Percentiles rank a stretch among this genome's conserved stretches.
Evolutionary conservation across 805 yeast species (phyloP).

Genomic region (Wickerhamiella musiphila): DNA sequence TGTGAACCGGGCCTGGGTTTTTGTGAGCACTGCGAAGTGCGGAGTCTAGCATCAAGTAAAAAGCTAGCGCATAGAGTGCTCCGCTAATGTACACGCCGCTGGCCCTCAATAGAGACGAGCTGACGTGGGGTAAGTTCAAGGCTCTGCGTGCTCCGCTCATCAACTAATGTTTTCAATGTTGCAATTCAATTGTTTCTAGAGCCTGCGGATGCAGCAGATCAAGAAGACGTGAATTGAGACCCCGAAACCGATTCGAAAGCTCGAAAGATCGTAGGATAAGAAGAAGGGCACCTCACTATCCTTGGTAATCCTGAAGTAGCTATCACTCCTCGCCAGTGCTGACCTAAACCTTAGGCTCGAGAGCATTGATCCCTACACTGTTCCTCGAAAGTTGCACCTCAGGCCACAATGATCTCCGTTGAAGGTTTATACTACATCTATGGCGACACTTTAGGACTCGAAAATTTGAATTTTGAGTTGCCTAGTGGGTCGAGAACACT

Average conservation of each 20-base stretch:
- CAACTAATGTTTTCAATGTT: too few relatives aligned
- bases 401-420: too few relatives aligned
- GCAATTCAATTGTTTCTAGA: too few relatives aligned
- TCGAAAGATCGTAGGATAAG: too few relatives aligned
- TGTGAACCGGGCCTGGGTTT: conserved; percentile 75
- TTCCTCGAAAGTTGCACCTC: background rate
- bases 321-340: too few relatives aligned
- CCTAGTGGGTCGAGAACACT: conserved; percentile 61
- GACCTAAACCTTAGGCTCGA: too few relatives aligned
- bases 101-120: conserved; percentile 51
- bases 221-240: too few relatives aligned
- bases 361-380: too few relatives aligned
- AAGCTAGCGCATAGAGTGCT: conserved; percentile 55
- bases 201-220: background rate
- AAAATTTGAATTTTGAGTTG: conserved; percentile 41
- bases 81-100: conserved; percentile 49
- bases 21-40: conserved; percentile 70
- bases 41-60: conserved; percentile 81
- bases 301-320: too few relatives aligned
- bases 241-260: conserved; percentile 9
- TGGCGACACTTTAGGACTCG: conserved; percentile 48
- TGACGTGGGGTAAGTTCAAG: conserved; percentile 37
- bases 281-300: too few relatives aligned
- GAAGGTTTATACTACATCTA: conserved; percentile 57
- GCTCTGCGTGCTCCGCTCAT: conserved; percentile 1